Evolutionary conservation across 2,329 filamentous ascomycete genomes (phyloP), one percentile per base, ranked within the genome.

Genomic region (Sclerotinia sclerotiorum): DNA sequence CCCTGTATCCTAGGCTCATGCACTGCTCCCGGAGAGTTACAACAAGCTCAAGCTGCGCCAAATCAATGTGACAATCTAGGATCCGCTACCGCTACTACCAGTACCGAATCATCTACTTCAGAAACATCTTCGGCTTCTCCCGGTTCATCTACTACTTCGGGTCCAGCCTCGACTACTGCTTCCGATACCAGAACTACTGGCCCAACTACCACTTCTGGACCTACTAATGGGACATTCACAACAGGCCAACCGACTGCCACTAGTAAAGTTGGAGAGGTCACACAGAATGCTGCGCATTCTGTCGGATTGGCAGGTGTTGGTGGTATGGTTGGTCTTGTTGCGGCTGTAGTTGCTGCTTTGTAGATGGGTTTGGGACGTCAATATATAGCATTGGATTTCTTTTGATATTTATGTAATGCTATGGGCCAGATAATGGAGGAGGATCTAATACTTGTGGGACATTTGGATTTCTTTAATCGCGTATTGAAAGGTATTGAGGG

Each of bases 241-340:
- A 63, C 60, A 1, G 19, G 46, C n/a, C 21, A 13, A 21, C 29
- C 60, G 7, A 32, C 60, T 15, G 21, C 21, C 24, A 21, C 60
- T 63, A 42, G 27, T 46, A 35, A 46, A 21, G 46, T 29, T 39
- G 29, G 29, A 13, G 29, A 63, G 29, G 60, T 63, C 3, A 63
- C 60, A 5, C 46, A 49, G 5, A 63, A 63, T 19, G 60, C 46
- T 11, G 60, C 46, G n/a, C 60, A 27, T 17, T 51, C 60, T 13
- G 60, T 63, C 42, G 60, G 60, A 6, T 8, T 63, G 39, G 57
- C 24, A 3, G 60, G 60, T 63, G 60, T 63, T 42, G 60, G 46
- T 17, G 46, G 27, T 24, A 63, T 63, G n/a, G 46, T 51, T 8
- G 60, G 60, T 19, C 60, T 63, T 8, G 21, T 63, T 21, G 60